Evolutionary conservation across 106 monocot species (phyloP).

Genomic region (Dioscorea zingiberensis): DNA sequence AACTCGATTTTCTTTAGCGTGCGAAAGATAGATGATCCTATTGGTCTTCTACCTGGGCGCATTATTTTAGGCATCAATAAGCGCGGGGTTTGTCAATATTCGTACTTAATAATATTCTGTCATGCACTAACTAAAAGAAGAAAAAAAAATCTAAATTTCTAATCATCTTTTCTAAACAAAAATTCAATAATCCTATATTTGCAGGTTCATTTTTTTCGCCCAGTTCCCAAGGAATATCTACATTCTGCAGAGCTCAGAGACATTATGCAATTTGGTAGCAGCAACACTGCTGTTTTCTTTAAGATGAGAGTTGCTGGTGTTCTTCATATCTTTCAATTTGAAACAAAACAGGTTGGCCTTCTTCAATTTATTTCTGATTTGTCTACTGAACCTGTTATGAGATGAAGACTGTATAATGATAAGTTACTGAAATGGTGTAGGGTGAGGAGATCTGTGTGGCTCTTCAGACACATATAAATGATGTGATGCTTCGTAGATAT

Average conservation of each 20-base stretch:
- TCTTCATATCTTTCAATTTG: conserved; percentile 97
- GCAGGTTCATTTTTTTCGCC: conserved; percentile 99
- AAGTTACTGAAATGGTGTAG: conserved; percentile 21
- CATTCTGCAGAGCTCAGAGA: conserved; percentile 98
- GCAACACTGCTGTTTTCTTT: conserved; percentile 94
- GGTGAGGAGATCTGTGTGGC: conserved; percentile 99
- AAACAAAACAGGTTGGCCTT: conserved; percentile 97
- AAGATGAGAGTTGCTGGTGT: conserved; percentile 99
- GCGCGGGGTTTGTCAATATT: conserved; percentile 70
- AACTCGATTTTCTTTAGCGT: conserved; percentile 93
- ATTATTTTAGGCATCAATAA: conserved; percentile 96
- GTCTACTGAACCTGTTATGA: no score
- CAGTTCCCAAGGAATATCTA: conserved; percentile 95
- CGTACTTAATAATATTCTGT: background rate
- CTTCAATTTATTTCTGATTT: background rate
- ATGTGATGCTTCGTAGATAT: conserved; percentile 94
- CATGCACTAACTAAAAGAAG: no score
- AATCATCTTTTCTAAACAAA: no score
- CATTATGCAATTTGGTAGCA: conserved; percentile 99
- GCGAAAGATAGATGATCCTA: conserved; percentile 96
- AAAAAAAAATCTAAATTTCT: no score
- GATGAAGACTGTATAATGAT: no score
- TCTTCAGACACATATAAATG: conserved; percentile 99
- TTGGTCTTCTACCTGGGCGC: conserved; percentile 88
- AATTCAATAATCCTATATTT: background rate